Percentiles rank a stretch among this genome's conserved stretches.
Evolutionary conservation across 495 filamentous ascomycete genomes (phyloP).

Genomic region (Neurospora sublineolata): DNA sequence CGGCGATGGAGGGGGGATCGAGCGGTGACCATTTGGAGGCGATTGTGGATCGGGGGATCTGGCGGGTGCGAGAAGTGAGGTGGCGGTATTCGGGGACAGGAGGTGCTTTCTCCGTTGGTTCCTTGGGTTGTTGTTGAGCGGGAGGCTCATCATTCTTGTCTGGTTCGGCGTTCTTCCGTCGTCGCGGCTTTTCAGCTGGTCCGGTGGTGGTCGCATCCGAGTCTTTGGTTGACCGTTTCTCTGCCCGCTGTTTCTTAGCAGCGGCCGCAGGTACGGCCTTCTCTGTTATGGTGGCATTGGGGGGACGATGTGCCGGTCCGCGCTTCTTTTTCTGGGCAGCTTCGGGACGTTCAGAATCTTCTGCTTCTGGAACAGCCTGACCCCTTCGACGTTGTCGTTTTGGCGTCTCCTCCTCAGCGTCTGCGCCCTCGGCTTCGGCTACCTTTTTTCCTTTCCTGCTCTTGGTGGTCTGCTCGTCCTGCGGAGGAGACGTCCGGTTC

Average conservation of each 20-base stretch:
- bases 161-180: not conserved
- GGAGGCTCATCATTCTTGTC: not conserved
- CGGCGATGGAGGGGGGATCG: constrained; percentile 23
- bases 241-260: not conserved
- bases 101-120: not conserved
- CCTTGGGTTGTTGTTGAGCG: not conserved
- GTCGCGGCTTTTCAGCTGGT: not conserved
- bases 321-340: not conserved
- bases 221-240: not conserved
- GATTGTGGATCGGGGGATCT: constrained; percentile 31
- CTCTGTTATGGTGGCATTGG: not conserved
- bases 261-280: not conserved
- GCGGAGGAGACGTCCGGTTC: constrained; percentile 2
- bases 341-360: not conserved
- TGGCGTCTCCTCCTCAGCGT: not conserved
- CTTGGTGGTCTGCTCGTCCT: not conserved
- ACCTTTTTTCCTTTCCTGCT: constrained; percentile 6
- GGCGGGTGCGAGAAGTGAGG: constrained; percentile 27
- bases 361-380: not conserved
- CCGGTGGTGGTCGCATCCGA: not conserved
- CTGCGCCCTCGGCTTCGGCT: not conserved
- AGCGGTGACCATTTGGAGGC: constrained; percentile 35
- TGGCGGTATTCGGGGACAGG: constrained; percentile 21
- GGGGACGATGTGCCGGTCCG: not conserved
- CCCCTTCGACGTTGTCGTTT: not conserved